These are phyloP conservation scores for Hamiltosporidium magnivora DNA, from an alignment of 371 early-diverging fungal genomes.

Conservation along the genomic window DNA sequence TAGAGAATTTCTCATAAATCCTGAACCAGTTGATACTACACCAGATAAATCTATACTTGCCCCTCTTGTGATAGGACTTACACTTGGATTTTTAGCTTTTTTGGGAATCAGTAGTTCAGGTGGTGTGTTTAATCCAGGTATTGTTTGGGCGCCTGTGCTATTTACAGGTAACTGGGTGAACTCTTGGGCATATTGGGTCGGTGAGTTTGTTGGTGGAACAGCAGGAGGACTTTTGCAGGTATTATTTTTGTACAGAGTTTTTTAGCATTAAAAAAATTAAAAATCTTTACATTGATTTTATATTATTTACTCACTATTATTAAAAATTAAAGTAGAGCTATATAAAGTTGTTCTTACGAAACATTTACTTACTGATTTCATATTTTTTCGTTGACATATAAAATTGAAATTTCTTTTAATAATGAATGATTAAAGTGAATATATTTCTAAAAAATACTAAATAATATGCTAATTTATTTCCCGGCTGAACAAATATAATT, in stretches of 20 bases:
- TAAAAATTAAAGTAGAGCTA: too few relatives aligned
- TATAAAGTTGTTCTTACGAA: too few relatives aligned
- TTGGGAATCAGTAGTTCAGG: slow-evolving; percentile 61
- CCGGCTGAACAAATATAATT: too few relatives aligned
- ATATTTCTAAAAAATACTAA: too few relatives aligned
- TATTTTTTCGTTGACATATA: too few relatives aligned
- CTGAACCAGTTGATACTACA: background rate
- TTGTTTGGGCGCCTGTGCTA: slow-evolving; percentile 58
- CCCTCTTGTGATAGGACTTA: slow-evolving; percentile 59
- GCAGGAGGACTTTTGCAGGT: slow-evolving; percentile 58
- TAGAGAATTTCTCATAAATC: background rate
- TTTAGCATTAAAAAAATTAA: background rate
- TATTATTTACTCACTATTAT: too few relatives aligned
- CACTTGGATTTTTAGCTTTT: slow-evolving; percentile 62
- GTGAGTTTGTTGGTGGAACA: slow-evolving; percentile 60
- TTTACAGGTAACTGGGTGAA: slow-evolving; percentile 58
- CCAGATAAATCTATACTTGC: slow-evolving; percentile 44
- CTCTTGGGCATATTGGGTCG: slow-evolving; percentile 60
- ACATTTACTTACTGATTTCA: too few relatives aligned
- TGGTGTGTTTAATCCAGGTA: slow-evolving; percentile 64
- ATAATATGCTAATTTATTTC: too few relatives aligned
- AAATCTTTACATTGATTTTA: background rate
- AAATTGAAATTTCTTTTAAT: too few relatives aligned
- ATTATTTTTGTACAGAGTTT: slow-evolving; percentile 24
- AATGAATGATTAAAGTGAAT: too few relatives aligned